Evolutionary conservation across 2,329 filamentous ascomycete genomes (phyloP), one percentile per base, ranked within the genome.

Genomic region (Cercospora zeina): DNA sequence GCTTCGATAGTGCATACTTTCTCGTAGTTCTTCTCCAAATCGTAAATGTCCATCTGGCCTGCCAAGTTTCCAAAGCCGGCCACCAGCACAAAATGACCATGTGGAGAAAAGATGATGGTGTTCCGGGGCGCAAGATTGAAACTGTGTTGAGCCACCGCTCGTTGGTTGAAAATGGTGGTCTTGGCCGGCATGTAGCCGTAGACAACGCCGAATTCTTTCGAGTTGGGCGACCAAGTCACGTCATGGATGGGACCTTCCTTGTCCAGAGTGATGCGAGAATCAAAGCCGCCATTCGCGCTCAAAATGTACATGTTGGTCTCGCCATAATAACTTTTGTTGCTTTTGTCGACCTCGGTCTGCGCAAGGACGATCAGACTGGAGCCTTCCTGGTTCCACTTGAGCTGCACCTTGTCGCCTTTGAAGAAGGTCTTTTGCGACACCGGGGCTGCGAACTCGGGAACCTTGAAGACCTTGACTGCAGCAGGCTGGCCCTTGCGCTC

Each of bases 111-210:
- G 56, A 88, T 83, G 73, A 97, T 95, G 56, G 93, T 97, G 79
- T 99, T 99, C 72, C 95, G 89, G 11, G 95, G 95, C 2, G 83
- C 89, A 58, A 97, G 83, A 56, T 91, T 86, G 78, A 99, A 97
- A 63, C 84, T 90, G 78, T 97, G 91, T 62, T 89, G 89, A 19
- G 89, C 83, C 62, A 92, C 85, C 65, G 90, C 95, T 66, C 91
- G 88, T 71, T 89, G 86, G 77, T 97, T 97, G 85, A 97, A 99
- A 69, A 99, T 95, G 69, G 93, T 97, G 3, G 93, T 95, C 83
- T 97, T 97, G 60, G 95, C 91, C n/a, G 95, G 95, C 92, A 97
- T 97, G 78, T 91, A 97, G 65, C 95, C 95, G 75, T 99, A 99
- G 14, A 97, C 88, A 33, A 99, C 95, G 74, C 92, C 93, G 73